Percentiles rank a stretch among this genome's conserved stretches.
These are phyloP conservation scores for Fusarium praegraminearum DNA, from an alignment of 2,329 filamentous ascomycete genomes.

Conservation along the genomic window DNA sequence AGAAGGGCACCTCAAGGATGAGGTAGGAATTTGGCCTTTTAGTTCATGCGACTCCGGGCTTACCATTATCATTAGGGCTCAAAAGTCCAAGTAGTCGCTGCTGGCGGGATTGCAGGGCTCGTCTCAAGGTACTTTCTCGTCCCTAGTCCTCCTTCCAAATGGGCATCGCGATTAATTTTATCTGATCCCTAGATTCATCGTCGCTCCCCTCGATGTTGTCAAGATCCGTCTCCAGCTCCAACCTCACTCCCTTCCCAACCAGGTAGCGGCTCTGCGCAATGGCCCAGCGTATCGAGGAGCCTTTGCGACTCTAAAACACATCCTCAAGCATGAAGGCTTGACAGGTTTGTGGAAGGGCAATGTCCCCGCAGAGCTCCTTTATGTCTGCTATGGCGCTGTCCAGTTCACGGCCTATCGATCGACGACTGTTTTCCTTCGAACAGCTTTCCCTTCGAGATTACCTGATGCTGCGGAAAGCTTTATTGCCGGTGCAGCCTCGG, in stretches of 20 bases:
- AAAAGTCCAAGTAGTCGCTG: conserved; percentile 66
- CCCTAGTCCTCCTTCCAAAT: neutral
- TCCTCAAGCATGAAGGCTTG: conserved; percentile 83
- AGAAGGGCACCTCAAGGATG: conserved; percentile 67
- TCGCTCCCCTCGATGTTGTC: conserved; percentile 95
- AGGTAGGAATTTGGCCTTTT: conserved; percentile 55
- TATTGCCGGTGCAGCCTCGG: conserved; percentile 83
- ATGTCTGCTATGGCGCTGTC: conserved; percentile 87
- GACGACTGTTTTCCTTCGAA: conserved; percentile 74
- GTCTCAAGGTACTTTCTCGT: conserved; percentile 77
- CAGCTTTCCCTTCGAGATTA: conserved; percentile 60
- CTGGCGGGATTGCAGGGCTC: conserved; percentile 78
- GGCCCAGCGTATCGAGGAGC: conserved; percentile 78
- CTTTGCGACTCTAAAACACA: conserved; percentile 78
- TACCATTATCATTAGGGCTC: conserved; percentile 59
- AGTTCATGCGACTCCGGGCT: conserved; percentile 4
- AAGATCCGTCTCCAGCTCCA: conserved; percentile 98
- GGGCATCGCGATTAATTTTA: conserved; percentile 28
- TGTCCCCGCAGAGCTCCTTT: conserved; percentile 92
- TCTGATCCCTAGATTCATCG: conserved; percentile 75
- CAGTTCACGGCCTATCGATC: conserved; percentile 93
- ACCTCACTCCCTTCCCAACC: conserved; percentile 83
- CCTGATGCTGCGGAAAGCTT: conserved; percentile 82
- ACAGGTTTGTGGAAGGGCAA: conserved; percentile 97
- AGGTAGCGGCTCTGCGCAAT: conserved; percentile 68